phyloP scores from a whole-genome alignment of 2,329 filamentous ascomycete species.

The Dactylonectria estremocensis region DNA sequence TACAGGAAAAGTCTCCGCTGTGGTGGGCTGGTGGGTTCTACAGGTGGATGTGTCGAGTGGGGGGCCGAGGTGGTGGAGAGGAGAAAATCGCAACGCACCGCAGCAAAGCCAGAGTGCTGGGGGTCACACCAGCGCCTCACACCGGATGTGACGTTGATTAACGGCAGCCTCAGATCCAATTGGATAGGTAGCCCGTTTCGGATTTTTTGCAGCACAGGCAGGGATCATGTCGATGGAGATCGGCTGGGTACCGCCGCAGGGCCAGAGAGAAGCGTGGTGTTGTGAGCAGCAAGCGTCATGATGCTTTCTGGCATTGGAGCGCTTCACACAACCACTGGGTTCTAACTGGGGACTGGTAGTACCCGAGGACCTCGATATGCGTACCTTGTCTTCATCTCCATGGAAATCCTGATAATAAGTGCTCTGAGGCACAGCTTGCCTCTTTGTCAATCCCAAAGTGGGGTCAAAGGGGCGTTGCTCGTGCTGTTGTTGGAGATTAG shows the following conservation, averaged over 20 bases:
- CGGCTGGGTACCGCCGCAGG: slow-evolving; percentile 9
- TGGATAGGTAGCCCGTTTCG: slow-evolving; percentile 23
- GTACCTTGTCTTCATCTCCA: not conserved
- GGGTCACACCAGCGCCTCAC: slow-evolving; percentile 16
- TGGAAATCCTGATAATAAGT: not conserved
- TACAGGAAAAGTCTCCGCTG: slow-evolving; percentile 1
- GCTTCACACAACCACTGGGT: not conserved
- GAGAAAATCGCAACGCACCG: not conserved
- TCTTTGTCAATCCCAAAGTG: slow-evolving; percentile 20
- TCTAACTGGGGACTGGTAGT: not conserved
- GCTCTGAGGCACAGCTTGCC: slow-evolving; percentile 20
- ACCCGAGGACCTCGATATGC: not conserved
- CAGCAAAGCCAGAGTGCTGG: slow-evolving; percentile 5
- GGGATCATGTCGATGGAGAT: slow-evolving; percentile 20
- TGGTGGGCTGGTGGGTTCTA: not conserved
- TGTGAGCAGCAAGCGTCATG: not conserved
- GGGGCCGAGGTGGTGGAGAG: slow-evolving; percentile 15
- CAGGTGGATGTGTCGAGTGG: slow-evolving; percentile 2
- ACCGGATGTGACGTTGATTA: slow-evolving; percentile 18
- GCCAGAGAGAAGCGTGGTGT: not conserved
- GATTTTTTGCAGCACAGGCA: slow-evolving; percentile 18
- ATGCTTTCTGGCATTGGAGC: not conserved
- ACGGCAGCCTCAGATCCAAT: slow-evolving; percentile 11
- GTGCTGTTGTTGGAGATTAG: slow-evolving; percentile 28
- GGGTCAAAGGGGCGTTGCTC: slow-evolving; percentile 19